These are phyloP conservation scores for Gloeostereum incarnatum DNA, from an alignment of 768 basidiomycete genomes.

Conservation along the genomic window DNA sequence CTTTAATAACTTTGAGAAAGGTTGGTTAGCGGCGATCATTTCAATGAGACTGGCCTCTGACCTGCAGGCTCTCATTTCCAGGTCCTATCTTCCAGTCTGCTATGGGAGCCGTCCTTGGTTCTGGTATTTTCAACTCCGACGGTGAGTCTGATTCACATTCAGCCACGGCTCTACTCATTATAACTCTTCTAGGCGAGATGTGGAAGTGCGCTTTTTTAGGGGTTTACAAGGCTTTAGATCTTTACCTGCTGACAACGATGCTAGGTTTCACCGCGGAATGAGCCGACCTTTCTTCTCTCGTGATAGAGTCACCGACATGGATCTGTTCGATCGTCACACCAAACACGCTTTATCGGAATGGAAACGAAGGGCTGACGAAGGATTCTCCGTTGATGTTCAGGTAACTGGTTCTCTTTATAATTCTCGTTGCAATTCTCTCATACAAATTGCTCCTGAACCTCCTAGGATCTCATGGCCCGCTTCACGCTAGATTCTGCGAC, in stretches of 20 bases:
- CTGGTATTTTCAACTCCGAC: slow-evolving; percentile 63
- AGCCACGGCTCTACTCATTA: slow-evolving; percentile 25
- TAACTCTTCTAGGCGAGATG: slow-evolving; percentile 24
- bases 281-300: slow-evolving; percentile 54
- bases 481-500: slow-evolving; percentile 63
- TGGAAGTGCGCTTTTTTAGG: slow-evolving; percentile 30
- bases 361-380: slow-evolving; percentile 36
- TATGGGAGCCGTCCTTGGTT: slow-evolving; percentile 43
- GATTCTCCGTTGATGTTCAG: slow-evolving; percentile 52
- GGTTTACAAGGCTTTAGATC: no score
- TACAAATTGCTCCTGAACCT: background rate
- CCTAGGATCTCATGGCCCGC: slow-evolving; percentile 44
- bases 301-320: slow-evolving; percentile 50
- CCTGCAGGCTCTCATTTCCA: slow-evolving; percentile 6
- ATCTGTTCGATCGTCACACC: slow-evolving; percentile 49
- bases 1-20: slow-evolving; percentile 52
- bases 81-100: slow-evolving; percentile 31
- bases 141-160: slow-evolving; percentile 24
- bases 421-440: background rate
- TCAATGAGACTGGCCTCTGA: background rate
- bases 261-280: slow-evolving; percentile 53
- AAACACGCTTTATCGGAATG: slow-evolving; percentile 32
- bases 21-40: slow-evolving; percentile 14
- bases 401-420: slow-evolving; percentile 14
- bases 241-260: background rate